Conservation (phyloP, 1,284 basidiomycete species). For the Chondrostereum purpureum region DNA sequence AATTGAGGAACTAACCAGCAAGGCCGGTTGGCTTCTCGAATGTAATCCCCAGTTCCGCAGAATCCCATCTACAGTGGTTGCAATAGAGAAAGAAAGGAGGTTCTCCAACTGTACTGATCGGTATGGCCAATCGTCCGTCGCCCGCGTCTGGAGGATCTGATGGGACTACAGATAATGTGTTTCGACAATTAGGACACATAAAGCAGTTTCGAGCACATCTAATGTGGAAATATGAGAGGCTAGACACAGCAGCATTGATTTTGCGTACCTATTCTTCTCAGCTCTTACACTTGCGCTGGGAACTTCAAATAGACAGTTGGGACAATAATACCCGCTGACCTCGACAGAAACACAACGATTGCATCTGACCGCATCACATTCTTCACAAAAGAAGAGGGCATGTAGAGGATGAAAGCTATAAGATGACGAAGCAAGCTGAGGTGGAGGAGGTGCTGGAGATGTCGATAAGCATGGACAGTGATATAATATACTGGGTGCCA, state of each 20-base stretch:
- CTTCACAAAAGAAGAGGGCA: slow-evolving; percentile 94
- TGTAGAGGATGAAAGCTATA: slow-evolving; percentile 79
- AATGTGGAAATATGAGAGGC: slow-evolving; percentile 9
- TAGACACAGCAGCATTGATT: no score
- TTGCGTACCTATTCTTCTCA: slow-evolving; percentile 91
- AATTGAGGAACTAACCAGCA: slow-evolving; percentile 63
- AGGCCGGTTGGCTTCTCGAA: slow-evolving; percentile 97
- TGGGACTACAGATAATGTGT: slow-evolving; percentile 82
- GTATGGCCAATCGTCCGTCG: slow-evolving; percentile 43
- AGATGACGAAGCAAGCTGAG: slow-evolving; percentile 66
- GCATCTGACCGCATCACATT: slow-evolving; percentile 93
- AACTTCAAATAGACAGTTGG: slow-evolving; percentile 98
- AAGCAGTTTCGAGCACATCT: slow-evolving; percentile 99
- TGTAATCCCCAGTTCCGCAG: slow-evolving; percentile 80
- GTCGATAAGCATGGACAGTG: slow-evolving; percentile 66
- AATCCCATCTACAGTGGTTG: slow-evolving; percentile 93
- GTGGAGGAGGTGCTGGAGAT: slow-evolving; percentile 62
- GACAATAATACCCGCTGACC: slow-evolving; percentile 95
- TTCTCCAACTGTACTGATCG: slow-evolving; percentile 59
- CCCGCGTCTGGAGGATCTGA: slow-evolving; percentile 72
- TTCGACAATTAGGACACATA: slow-evolving; percentile 86
- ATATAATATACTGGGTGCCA: slow-evolving; percentile 58
- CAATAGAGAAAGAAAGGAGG: slow-evolving; percentile 91
- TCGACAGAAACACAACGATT: slow-evolving; percentile 88
- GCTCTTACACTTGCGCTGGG: slow-evolving; percentile 92